phyloP scores from a whole-genome alignment of 495 filamentous ascomycete species.

The Aspergillus panamensis region DNA sequence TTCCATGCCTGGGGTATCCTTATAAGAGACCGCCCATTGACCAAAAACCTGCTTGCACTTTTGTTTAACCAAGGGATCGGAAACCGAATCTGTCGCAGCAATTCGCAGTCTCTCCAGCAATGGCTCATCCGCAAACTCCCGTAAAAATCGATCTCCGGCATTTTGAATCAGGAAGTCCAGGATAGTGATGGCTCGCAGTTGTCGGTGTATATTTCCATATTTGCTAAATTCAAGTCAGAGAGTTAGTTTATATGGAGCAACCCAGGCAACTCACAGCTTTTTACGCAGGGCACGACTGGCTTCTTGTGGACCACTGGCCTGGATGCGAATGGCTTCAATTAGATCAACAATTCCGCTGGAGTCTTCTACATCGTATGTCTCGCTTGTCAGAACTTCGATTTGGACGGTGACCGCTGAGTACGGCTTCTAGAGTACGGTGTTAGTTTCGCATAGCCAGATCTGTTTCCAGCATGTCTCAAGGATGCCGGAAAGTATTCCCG shows the following conservation, averaged over 20 bases:
- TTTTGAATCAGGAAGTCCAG: conserved; percentile 95
- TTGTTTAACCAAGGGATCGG: conserved; percentile 77
- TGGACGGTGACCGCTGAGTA: conserved; percentile 94
- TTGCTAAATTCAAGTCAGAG: conserved; percentile 53
- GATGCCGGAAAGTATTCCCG: neutral
- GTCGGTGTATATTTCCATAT: conserved; percentile 89
- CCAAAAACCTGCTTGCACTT: conserved; percentile 84
- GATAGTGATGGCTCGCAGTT: conserved; percentile 84
- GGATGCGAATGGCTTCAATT: conserved; percentile 88
- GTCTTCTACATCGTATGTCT: conserved; percentile 87
- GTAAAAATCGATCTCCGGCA: conserved; percentile 83
- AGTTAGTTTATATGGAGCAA: neutral
- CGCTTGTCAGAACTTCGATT: conserved; percentile 85
- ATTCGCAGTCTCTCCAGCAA: conserved; percentile 89
- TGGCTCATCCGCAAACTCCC: conserved; percentile 84
- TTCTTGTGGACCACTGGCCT: conserved; percentile 82
- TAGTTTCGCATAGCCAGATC: neutral
- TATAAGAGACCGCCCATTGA: conserved; percentile 83
- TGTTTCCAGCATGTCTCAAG: neutral
- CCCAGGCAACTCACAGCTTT: conserved; percentile 66
- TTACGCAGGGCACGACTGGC: conserved; percentile 90
- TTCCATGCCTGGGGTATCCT: conserved; percentile 75
- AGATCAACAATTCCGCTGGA: conserved; percentile 88
- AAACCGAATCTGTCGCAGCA: conserved; percentile 77
- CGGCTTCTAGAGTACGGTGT: conserved; percentile 59